Base-by-base conservation (phyloP, 371 early-diverging fungal genomes). In the Basidiobolus meristosporus region DNA sequence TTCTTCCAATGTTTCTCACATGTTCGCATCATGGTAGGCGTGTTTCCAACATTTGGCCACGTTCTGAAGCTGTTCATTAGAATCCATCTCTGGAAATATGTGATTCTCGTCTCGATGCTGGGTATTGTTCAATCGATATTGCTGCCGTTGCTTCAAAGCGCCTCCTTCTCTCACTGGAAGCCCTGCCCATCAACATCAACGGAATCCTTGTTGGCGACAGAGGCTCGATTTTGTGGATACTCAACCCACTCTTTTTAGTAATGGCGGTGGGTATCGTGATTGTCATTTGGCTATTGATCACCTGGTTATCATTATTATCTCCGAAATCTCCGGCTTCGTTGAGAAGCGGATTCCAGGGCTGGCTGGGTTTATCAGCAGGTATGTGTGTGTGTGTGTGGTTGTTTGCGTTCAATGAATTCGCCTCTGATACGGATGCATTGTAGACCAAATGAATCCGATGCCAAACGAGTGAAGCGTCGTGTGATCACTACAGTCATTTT, bases 181-280 rank as follows among this genome's bases (percentile, higher is more conserved):
- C 6, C 40, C 44, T 15, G 20, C n/a, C 40, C 38, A 22, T 19
- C 33, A n/a, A n/a, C 29, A 44, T 47, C 40, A 15, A 17, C 44
- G 40, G 36, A 28, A 26, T 48, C 57, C 53, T 38, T 55, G 45
- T 22, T 54, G 76, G 76, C 17, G 59, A 62, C 36, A 62, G 63
- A 3, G 71, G 71, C 37, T 52, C 63, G 0, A 68, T 70, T 45
- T 69, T 75, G 34, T 75, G 73, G 76, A 72, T 71, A 57, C 43
- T 75, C 7, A 68, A 70, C 0, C 42, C 64, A 0, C 46, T 63
- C 11, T 70, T 72, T 18, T 43, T 75, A 22, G 35, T 59, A 2
- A 17, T 72, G 31, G 56, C 66, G 28, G 36, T 64, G 9, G 76
- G 76, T 1, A 57, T 66, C 29, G 59, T 64, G 3, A 53, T 64